Conservation (phyloP, 208 protist genomes). For the Vickermania spadyakhi region DNA sequence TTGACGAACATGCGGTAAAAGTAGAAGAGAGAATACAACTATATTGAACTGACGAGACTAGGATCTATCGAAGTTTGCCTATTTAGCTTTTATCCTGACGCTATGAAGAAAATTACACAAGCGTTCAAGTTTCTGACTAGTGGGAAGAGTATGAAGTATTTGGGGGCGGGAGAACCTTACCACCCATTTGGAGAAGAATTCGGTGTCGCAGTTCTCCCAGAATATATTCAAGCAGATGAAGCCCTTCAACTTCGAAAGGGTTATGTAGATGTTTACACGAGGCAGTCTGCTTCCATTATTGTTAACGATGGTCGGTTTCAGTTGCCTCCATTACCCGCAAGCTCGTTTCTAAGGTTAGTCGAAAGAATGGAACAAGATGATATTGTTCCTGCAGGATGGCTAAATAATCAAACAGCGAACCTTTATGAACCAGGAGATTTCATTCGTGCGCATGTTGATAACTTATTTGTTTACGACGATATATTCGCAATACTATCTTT, state of each 20-base stretch:
- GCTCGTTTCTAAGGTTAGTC: conserved; percentile 55
- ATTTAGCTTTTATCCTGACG: too few species aligned
- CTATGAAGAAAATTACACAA: conserved; percentile 31
- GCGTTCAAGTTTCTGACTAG: conserved; percentile 44
- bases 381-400: conserved; percentile 57
- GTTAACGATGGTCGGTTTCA: conserved; percentile 84
- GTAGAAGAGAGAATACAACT: too few species aligned
- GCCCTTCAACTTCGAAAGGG: conserved; percentile 46
- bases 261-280: conserved; percentile 82
- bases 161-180: conserved; percentile 66
- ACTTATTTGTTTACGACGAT: conserved; percentile 87
- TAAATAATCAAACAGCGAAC: conserved; percentile 87
- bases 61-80: too few species aligned
- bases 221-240: conserved; percentile 71
- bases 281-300: conserved; percentile 57
- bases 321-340: conserved; percentile 60
- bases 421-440: conserved; percentile 86
- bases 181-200: conserved; percentile 81
- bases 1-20: too few species aligned
- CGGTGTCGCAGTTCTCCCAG: conserved; percentile 71
- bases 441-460: conserved; percentile 86
- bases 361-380: conserved; percentile 74
- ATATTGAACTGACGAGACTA: too few species aligned
- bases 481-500: conserved; percentile 81
- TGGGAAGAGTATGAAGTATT: conserved; percentile 63